Conservation (phyloP, 148 eudicot species). For the Pouteria glomerata region DNA sequence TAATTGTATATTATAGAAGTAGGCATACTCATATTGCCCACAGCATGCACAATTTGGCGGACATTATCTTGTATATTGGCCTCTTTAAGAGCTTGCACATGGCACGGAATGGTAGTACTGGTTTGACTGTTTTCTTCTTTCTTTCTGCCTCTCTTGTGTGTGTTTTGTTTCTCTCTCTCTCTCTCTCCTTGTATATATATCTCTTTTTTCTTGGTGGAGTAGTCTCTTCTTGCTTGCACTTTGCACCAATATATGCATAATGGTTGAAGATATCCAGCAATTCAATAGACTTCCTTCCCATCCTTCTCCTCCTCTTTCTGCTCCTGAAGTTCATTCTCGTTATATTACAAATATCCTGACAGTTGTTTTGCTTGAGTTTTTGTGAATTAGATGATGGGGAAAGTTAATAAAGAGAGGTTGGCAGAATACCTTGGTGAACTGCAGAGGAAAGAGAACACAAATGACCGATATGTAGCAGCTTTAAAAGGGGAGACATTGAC, state of each 20-base stretch:
- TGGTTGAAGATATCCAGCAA: not conserved
- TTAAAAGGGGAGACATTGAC: constrained; percentile 88
- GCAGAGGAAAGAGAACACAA: constrained; percentile 87
- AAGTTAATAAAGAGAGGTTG: constrained; percentile 71
- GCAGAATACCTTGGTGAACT: constrained; percentile 86
- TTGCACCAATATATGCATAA: no score
- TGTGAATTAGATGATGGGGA: constrained; percentile 83
- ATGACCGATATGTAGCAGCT: constrained; percentile 91
- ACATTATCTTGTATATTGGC: not conserved
- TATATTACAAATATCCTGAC: not conserved
- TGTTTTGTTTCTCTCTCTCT: not conserved
- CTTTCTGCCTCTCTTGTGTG: not conserved
- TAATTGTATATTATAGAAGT: not conserved
- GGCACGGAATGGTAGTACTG: not conserved
- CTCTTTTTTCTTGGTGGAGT: not conserved
- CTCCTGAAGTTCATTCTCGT: not conserved
- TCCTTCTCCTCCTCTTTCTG: not conserved
- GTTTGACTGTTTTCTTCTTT: not conserved
- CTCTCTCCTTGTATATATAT: not conserved
- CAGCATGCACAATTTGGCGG: not conserved
- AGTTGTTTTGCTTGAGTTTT: constrained; percentile 10
- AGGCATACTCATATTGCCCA: not conserved
- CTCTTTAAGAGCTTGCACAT: not conserved
- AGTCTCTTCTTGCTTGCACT: no score
- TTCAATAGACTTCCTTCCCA: not conserved